Evolutionary conservation across 768 basidiomycete genomes (phyloP), one percentile per base, ranked within the genome.

Genomic region (Agaricus blazei): DNA sequence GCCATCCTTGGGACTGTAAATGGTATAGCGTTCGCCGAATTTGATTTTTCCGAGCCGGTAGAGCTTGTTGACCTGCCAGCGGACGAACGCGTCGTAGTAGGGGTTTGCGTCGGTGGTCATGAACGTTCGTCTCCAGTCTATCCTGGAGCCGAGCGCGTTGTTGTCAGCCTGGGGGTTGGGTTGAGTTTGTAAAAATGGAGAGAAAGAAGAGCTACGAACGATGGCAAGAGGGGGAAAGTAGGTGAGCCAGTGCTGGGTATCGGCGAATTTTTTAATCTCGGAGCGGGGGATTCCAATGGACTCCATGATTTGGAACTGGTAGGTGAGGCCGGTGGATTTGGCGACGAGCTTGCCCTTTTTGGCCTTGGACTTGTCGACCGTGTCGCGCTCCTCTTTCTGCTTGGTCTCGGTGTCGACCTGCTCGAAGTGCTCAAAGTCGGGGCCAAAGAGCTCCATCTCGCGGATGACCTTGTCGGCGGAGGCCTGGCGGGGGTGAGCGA

Each of bases 291-390:
- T 86, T 48, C 90, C 86, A 61, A 97, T 91, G 41, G 92, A 89
- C 65, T 95, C 88, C 87, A 98, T 88, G 69, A 98, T 98, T 77
- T 98, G 97, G 80, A 98, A 99, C 67, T 99, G 97, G 72, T 98
- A 98, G 29, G 87, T 87, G 58, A 91, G 76, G 2, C 96, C 97
- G 1, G 96, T 96, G 0, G 90, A 85, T 72, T 99, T 98, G 15
- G 93, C 92, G 15, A 82, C 81, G 15, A 98, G 72, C 70, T 99
- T 99, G 48, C 95, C 94, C 75, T 99, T 99, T 70, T 93, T 97
- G 2, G 84, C 93, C 68, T 97, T 98, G 49, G 80, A 78, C 57
- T 82, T 82, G 64, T 83, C 73, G 5, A 75, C 72, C 5, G 68
- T 3, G 71, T 74, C 8, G 70, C 69, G 24, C 72, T 71, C 27